Evolutionary conservation across 2,329 filamentous ascomycete species (phyloP).

Genomic region (Epicoccum nigrum): DNA sequence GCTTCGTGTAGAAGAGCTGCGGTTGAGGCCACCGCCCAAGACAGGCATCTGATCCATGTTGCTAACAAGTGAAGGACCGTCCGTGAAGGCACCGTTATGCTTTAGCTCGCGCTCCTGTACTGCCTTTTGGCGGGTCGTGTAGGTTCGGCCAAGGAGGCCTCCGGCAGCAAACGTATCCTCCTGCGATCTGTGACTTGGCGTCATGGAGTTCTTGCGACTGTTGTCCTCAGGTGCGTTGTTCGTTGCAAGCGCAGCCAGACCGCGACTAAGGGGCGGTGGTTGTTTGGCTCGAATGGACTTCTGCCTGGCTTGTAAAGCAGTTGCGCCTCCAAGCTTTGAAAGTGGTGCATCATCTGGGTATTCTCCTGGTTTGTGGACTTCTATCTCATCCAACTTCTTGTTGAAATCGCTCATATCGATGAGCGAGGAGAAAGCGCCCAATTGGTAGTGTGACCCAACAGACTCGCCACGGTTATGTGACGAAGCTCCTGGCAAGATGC

Average conservation of each 20-base stretch:
- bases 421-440: slow-evolving; percentile 72
- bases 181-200: slow-evolving; percentile 30
- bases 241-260: slow-evolving; percentile 23
- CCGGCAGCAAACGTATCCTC: slow-evolving; percentile 53
- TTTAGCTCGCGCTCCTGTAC: slow-evolving; percentile 47
- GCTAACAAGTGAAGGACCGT: slow-evolving; percentile 64
- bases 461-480: slow-evolving; percentile 45
- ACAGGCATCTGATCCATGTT: slow-evolving; percentile 40
- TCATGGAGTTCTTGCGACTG: slow-evolving; percentile 27
- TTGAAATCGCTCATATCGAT: slow-evolving; percentile 67
- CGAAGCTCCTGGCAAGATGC: slow-evolving; percentile 17
- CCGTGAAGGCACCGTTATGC: slow-evolving; percentile 57
- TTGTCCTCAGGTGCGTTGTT: slow-evolving; percentile 25
- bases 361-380: slow-evolving; percentile 29
- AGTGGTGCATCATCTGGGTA: slow-evolving; percentile 37
- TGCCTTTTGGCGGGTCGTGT: slow-evolving; percentile 54
- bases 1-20: slow-evolving; percentile 42
- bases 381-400: slow-evolving; percentile 44
- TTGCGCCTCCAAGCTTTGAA: slow-evolving; percentile 28
- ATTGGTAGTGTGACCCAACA: slow-evolving; percentile 61
- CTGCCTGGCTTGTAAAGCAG: slow-evolving; percentile 43
- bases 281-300: slow-evolving; percentile 47
- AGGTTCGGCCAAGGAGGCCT: slow-evolving; percentile 58
- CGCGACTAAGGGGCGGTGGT: slow-evolving; percentile 42
- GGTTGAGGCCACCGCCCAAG: slow-evolving; percentile 35